A percentile compares a stretch with the other conserved stretches of the same genome.
Evolutionary conservation across 192 early-diverging fungal genomes (phyloP).

Genomic region (Coemansia sp.): DNA sequence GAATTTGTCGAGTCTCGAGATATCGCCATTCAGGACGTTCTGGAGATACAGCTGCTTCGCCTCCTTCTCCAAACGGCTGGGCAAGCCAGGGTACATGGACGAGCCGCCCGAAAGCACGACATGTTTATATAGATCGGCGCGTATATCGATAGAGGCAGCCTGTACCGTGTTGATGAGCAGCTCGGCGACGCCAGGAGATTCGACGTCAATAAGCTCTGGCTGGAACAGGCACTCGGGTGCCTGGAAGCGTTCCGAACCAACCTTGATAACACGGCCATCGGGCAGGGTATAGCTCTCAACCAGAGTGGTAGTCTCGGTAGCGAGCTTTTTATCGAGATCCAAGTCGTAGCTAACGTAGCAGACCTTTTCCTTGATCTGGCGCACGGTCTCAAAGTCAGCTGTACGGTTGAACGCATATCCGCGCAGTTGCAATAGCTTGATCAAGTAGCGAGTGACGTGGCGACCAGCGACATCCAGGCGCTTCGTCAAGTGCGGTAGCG

Average conservation of each 20-base stretch:
- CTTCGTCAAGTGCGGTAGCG: conserved; percentile 83
- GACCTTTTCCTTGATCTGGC: conserved; percentile 96
- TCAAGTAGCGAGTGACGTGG: conserved; percentile 93
- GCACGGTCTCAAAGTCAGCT: conserved; percentile 97
- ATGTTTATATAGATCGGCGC: conserved; percentile 93
- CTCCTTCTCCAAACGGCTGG: conserved; percentile 97
- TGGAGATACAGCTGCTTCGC: conserved; percentile 93
- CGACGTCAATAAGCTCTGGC: conserved; percentile 94
- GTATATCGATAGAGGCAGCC: conserved; percentile 85
- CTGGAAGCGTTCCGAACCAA: conserved; percentile 97
- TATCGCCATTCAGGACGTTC: conserved; percentile 85
- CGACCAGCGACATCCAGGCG: conserved; percentile 95
- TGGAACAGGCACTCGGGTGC: conserved; percentile 99
- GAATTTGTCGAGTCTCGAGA: conserved; percentile 80
- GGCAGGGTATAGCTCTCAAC: conserved; percentile 96
- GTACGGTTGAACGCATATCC: conserved; percentile 98
- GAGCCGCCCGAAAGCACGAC: conserved; percentile 98
- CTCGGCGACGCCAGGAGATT: conserved; percentile 91
- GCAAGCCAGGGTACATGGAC: conserved; percentile 98
- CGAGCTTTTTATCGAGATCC: conserved; percentile 89
- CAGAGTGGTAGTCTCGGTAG: conserved; percentile 94
- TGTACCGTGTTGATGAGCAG: conserved; percentile 92
- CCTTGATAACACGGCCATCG: conserved; percentile 97
- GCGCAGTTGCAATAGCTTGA: conserved; percentile 89
- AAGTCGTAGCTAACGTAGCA: conserved; percentile 98